Evolutionary conservation across 371 early-diverging fungal species (phyloP), one percentile per base, ranked within the genome.

Genomic region (Blakeslea trispora): DNA sequence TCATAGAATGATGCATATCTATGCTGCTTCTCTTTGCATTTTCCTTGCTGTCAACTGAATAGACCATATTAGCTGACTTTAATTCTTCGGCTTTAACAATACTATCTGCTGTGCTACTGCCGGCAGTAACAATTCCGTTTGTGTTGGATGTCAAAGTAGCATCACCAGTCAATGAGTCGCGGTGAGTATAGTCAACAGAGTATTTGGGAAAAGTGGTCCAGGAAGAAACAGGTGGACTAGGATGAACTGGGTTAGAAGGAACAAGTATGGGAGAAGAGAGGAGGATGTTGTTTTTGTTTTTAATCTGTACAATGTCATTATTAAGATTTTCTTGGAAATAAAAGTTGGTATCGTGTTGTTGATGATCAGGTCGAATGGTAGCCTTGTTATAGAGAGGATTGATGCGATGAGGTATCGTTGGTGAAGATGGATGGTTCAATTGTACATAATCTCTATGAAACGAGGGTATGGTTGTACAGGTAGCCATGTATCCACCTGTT

Each of bases 401-500:
- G 5, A 21, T 18, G n/a, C 35, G 49, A 28, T 35, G n/a, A n/a
- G n/a, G n/a, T n/a, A n/a, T n/a, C n/a, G 15, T 3, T 32, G 37
- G 1, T n/a, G 13, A 18, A 32, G 37, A 5, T 5, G 9, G 48
- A 37, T 2, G 34, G 32, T 32, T 32, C 10, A 32, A 50, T 14
- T 39, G 32, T 21, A 34, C 37, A 50, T 35, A 50, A 21, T 11
- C 37, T 32, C 35, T 35, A 21, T 39, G 35, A 39, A 37, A 40
- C 19, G 37, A 34, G 24, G 54, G 45, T n/a, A 37, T 54, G 18
- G 55, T 48, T n/a, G 56, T 31, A 48, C 41, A 40, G 19, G 56
- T 55, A 37, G 19, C 39, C 48, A 55, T 48, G 56, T 55, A 55
- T 48, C 48, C 55, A 53, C 49, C 41, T 48, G 41, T 19, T 7